A percentile compares a stretch with the other conserved stretches of the same genome.
Conservation (phyloP, 768 basidiomycete species). For the Trametes elegans region DNA sequence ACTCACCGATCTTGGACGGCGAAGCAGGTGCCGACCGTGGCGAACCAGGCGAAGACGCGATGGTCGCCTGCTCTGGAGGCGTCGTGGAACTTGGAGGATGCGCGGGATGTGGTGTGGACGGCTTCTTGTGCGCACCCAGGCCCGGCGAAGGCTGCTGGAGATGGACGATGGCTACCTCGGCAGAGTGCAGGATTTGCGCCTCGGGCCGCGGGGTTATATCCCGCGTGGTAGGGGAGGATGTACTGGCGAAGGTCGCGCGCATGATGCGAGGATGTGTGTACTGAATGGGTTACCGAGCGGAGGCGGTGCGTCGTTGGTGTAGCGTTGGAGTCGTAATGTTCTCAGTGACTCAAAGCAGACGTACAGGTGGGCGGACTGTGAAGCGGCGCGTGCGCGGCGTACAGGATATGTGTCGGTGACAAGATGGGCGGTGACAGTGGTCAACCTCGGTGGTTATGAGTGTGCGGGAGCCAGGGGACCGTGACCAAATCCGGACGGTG, state of each 20-base stretch:
- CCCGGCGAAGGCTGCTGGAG: neutral
- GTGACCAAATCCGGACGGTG: conserved; percentile 2
- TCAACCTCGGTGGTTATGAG: conserved; percentile 7
- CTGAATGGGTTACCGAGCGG: neutral
- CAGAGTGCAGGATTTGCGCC: conserved; percentile 3
- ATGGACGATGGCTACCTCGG: neutral
- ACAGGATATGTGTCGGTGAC: neutral
- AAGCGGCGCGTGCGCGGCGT: neutral
- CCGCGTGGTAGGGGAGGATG: conserved; percentile 1
- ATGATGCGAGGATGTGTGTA: conserved; percentile 5
- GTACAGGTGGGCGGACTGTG: neutral
- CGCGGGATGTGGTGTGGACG: neutral
- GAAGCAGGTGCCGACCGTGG: neutral
- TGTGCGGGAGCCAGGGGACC: conserved; percentile 2
- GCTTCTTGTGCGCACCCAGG: neutral
- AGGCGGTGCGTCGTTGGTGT: conserved; percentile 2
- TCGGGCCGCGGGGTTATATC: conserved; percentile 18
- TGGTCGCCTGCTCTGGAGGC: neutral
- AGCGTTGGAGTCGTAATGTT: neutral
- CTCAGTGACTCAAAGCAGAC: neutral
- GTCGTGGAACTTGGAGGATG: neutral
- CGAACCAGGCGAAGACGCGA: neutral
- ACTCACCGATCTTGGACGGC: conserved; percentile 2
- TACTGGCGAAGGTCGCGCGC: conserved; percentile 15
- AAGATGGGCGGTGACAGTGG: neutral